Conservation (phyloP, 345 rosid genomes). For the Lumnitzera racemosa region DNA sequence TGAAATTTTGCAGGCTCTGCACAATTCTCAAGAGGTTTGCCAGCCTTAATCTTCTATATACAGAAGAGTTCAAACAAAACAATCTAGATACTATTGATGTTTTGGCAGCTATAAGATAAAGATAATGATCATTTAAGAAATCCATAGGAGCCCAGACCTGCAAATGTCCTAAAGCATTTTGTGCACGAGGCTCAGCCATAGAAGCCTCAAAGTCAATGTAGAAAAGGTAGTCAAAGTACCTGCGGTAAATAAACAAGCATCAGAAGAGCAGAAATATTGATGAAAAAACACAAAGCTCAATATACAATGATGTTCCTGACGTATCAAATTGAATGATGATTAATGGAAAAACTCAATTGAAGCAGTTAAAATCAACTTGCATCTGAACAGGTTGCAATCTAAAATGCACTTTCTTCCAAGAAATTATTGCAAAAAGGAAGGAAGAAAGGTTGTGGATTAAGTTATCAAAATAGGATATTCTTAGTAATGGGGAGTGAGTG, state of each 20-base stretch:
- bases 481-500: too few species aligned
- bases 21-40: too few species aligned
- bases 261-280: not conserved
- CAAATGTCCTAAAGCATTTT: conserved; percentile 38
- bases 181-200: conserved; percentile 53
- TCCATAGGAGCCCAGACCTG: conserved; percentile 22
- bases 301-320: not conserved
- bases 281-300: not conserved
- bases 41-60: too few species aligned
- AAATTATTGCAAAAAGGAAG: too few species aligned
- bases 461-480: too few species aligned
- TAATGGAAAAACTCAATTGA: not conserved
- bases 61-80: too few species aligned
- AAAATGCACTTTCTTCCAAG: too few species aligned
- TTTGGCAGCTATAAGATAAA: not conserved
- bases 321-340: not conserved
- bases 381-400: too few species aligned
- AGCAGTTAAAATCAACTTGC: not conserved
- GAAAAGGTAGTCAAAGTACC: conserved; percentile 51
- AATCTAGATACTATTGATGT: not conserved
- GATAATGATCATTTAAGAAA: not conserved
- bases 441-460: too few species aligned
- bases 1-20: too few species aligned
- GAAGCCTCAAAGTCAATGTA: conserved; percentile 55
- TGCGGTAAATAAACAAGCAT: conserved; percentile 11